A percentile compares a stretch with the other conserved stretches of the same genome.
Evolutionary conservation across 2,329 filamentous ascomycete species (phyloP).

Genomic region (Sporothrix inflata): DNA sequence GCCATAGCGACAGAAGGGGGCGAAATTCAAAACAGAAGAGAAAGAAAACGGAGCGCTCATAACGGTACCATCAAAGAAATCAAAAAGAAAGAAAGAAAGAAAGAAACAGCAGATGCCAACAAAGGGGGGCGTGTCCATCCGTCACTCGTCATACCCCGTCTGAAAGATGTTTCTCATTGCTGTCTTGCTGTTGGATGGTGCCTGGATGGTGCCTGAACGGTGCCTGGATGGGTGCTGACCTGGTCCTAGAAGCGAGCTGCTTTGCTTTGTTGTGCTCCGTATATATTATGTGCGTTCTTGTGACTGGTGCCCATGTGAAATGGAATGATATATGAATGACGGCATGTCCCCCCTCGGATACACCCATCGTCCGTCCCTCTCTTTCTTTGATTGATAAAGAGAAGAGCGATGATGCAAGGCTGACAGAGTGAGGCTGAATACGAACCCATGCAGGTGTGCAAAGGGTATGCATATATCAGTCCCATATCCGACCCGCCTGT

Average conservation of each 20-base stretch:
- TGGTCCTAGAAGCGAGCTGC: neutral
- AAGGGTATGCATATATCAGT: neutral
- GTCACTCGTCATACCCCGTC: neutral
- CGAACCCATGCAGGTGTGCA: neutral
- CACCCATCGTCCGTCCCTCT: neutral
- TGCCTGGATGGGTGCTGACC: neutral
- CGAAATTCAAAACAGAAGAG: neutral
- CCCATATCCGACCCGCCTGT: neutral
- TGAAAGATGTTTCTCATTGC: neutral
- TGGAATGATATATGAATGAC: slow-evolving; percentile 22
- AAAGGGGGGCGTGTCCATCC: slow-evolving; percentile 1
- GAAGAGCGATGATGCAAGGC: neutral
- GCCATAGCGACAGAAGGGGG: neutral
- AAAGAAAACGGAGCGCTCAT: slow-evolving; percentile 4
- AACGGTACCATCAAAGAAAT: neutral
- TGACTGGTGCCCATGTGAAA: slow-evolving; percentile 5
- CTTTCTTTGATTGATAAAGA: slow-evolving; percentile 3
- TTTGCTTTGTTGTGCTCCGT: neutral
- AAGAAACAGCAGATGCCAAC: neutral
- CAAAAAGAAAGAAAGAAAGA: neutral
- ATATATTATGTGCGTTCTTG: neutral
- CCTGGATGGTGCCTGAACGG: neutral
- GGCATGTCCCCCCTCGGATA: neutral
- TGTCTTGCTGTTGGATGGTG: neutral
- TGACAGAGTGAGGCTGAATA: neutral